Evolutionary conservation across 2,329 filamentous ascomycete species (phyloP).

Genomic region (Fusarium verrucosum): DNA sequence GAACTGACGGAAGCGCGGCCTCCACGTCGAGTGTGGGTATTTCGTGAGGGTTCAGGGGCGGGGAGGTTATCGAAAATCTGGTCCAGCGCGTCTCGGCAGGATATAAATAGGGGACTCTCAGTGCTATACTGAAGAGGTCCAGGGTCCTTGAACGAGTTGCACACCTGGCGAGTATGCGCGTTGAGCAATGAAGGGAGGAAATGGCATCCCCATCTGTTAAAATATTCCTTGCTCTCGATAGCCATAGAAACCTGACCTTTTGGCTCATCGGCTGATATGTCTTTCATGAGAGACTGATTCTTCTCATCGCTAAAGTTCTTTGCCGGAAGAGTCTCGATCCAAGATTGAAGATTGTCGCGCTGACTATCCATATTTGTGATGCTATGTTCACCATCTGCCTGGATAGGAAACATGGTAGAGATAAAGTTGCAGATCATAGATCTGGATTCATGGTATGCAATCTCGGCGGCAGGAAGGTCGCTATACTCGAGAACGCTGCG

Average conservation of each 20-base stretch:
- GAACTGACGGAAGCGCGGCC: background rate
- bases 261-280: slow-evolving; percentile 56
- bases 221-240: slow-evolving; percentile 51
- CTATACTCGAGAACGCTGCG: slow-evolving; percentile 36
- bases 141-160: slow-evolving; percentile 70
- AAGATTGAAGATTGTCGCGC: slow-evolving; percentile 39
- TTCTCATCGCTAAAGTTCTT: slow-evolving; percentile 48
- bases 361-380: slow-evolving; percentile 9
- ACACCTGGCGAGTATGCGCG: slow-evolving; percentile 65
- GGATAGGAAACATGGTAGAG: slow-evolving; percentile 54
- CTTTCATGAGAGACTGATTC: slow-evolving; percentile 59
- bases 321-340: slow-evolving; percentile 51
- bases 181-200: slow-evolving; percentile 66
- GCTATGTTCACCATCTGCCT: slow-evolving; percentile 46
- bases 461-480: slow-evolving; percentile 46
- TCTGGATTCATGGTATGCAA: slow-evolving; percentile 63
- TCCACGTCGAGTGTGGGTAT: background rate
- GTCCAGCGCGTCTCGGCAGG: slow-evolving; percentile 61
- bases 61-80: slow-evolving; percentile 59
- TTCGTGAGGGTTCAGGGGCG: slow-evolving; percentile 53
- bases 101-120: slow-evolving; percentile 60
- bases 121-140: slow-evolving; percentile 65
- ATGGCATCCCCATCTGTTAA: slow-evolving; percentile 64
- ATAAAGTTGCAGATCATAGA: slow-evolving; percentile 61
- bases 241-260: slow-evolving; percentile 63